phyloP scores from a whole-genome alignment of 352 stramenopile genomes.

The Pythium volutum region DNA sequence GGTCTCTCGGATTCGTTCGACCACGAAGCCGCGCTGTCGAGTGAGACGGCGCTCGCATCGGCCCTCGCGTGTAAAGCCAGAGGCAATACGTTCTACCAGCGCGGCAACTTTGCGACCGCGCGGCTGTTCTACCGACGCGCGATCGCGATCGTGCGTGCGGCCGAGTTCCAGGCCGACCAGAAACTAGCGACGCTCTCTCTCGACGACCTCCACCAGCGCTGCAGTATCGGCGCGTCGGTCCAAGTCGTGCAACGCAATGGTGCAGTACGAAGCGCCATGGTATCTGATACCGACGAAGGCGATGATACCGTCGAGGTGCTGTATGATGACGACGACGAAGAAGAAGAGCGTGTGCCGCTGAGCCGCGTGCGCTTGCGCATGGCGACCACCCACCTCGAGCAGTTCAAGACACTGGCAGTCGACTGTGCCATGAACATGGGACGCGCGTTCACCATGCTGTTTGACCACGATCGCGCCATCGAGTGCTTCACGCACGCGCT shows the following conservation, averaged over 20 bases:
- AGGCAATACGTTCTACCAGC: slow-evolving; percentile 62
- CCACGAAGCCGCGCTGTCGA: slow-evolving; percentile 6
- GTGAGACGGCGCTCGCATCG: slow-evolving; percentile 22
- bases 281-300: slow-evolving; percentile 55
- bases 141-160: slow-evolving; percentile 42
- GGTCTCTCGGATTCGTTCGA: slow-evolving; percentile 32
- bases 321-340: slow-evolving; percentile 45
- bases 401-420: slow-evolving; percentile 51
- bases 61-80: slow-evolving; percentile 39
- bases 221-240: slow-evolving; percentile 53
- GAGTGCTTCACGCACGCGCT: slow-evolving; percentile 63
- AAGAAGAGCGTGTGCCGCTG: slow-evolving; percentile 49
- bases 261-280: slow-evolving; percentile 51
- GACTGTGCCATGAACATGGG: slow-evolving; percentile 85
- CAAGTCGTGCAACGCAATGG: slow-evolving; percentile 31
- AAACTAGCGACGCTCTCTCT: slow-evolving; percentile 29
- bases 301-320: slow-evolving; percentile 47
- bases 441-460: slow-evolving; percentile 57
- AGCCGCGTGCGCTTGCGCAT: slow-evolving; percentile 55
- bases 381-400: slow-evolving; percentile 41
- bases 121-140: slow-evolving; percentile 62
- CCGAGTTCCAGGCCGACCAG: slow-evolving; percentile 47
- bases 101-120: slow-evolving; percentile 54
- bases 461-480: slow-evolving; percentile 50
- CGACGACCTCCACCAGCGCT: slow-evolving; percentile 33